Base-by-base conservation (phyloP, 805 yeast genomes). In the Ogataea populi-albae region DNA sequence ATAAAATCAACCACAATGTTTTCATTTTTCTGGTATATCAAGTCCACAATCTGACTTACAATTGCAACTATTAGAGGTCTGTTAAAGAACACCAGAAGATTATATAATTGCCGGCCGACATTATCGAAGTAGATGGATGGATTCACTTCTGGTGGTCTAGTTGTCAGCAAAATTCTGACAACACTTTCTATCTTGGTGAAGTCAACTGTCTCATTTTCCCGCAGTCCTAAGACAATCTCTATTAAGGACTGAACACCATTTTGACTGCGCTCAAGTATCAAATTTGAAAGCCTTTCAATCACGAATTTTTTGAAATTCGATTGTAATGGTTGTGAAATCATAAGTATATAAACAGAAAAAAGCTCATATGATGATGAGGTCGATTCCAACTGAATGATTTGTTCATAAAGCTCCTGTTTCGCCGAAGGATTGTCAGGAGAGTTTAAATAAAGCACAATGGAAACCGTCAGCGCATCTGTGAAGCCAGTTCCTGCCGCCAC, bases 151-250 rank as follows among this genome's bases (percentile, higher is more conserved):
- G 59, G 62, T 0, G 97, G 96, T 41, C 79, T 79, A 12, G 79
- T 60, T n/a, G 40, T 37, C 19, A 82, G 55, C 11, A 91, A 56
- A 2, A 86, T 68, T 26, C 70, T 72, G n/a, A 84, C 75, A 1
- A 86, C 83, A 38, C 79, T 74, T 18, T 76, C 77, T 31, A 86
- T 66, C 45, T 78, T 82, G 21, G 75, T 77, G n/a, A 79, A 59
- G 43, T 79, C 79, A 10, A 87, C 59, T 9, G 77, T 79, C 37
- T 82, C 91, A 35, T 71, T 68, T 26, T 86, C 94, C 38, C 96
- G 66, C 17, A 85, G 65, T 0, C 95, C 95, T 10, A 84, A 65
- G 1, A 85, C 68, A 43, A 85, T 77, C 57, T 91, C 97, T 19
- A 88, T 68, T 32, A 91, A 59, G 2, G 88, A 70, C 19, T 74